Base-by-base conservation (phyloP, 179 eudicot genomes). In the Spergularia azorica region DNA sequence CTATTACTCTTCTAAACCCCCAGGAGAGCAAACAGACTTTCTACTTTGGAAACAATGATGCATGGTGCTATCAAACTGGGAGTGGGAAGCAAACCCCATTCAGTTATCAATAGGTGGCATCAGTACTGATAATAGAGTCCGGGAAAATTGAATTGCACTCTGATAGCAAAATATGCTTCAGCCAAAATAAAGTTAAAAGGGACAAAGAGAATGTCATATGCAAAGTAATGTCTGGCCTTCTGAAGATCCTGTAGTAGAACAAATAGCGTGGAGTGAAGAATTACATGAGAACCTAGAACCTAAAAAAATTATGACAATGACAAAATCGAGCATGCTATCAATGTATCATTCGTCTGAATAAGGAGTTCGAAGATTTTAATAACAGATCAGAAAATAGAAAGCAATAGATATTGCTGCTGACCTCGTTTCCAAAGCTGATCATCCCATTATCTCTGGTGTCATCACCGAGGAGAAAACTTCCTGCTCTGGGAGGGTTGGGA, bases 401-500 rank as follows among this genome's bases (percentile, higher is more conserved):
- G 65, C 55, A 41, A 12, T 17, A 73, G 38, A 17, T 7, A 43
- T 48, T 56, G 71, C 63, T 64, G 83, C 85, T 72, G 63, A 88
- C 93, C 93, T 88, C 80, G 1, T 39, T 60, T 18, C 63, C 55
- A 59, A 80, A 78, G 36, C 17, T 18, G 2, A 64, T 68, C 43
- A 65, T 48, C 74, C n/a, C 61, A 59, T 82, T 86, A 82, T 85
- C 89, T 5, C 62, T 14, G 67, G 66, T 71, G 74, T 85, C 90
- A 71, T 86, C 89, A 76, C 57, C 60, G 3, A 59, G 70, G 26
- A 77, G 77, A 67, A 88, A 76, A 48, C 65, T 77, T 62, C 80
- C 96, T 8, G 71, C 65, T 71, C 88, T 71, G 38, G 88, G 90
- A 74, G 91, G 97, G 76, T 86, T 77, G 8, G 87, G 91, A 50